Conservation (phyloP, 2,329 filamentous ascomycete genomes). For the Fusarium pseudocircinatum region DNA sequence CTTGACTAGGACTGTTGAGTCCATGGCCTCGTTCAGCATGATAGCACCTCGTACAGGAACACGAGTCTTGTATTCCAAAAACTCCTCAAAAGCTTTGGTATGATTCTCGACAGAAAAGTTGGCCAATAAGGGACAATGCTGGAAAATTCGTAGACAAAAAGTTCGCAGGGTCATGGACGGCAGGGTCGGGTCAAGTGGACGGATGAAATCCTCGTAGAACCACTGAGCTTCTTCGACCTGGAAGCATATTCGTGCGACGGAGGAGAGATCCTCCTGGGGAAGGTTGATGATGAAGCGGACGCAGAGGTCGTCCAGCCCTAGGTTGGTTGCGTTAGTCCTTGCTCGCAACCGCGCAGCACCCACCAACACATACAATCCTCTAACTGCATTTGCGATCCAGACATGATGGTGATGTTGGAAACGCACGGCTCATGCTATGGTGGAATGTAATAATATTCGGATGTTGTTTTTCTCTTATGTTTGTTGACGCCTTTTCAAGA, state of each 20-base stretch:
- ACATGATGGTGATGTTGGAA: constrained; percentile 73
- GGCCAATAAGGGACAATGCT: constrained; percentile 89
- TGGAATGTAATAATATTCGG: background rate
- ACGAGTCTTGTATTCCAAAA: constrained; percentile 91
- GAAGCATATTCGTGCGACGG: constrained; percentile 94
- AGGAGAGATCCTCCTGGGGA: constrained; percentile 87
- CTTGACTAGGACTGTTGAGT: constrained; percentile 90
- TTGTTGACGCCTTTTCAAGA: constrained; percentile 42
- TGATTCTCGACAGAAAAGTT: constrained; percentile 82
- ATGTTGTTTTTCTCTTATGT: constrained; percentile 4
- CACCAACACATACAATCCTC: constrained; percentile 76
- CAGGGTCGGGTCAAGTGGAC: constrained; percentile 83
- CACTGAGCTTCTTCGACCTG: constrained; percentile 99
- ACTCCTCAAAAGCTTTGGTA: constrained; percentile 86
- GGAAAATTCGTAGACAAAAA: constrained; percentile 91
- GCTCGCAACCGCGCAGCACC: constrained; percentile 13
- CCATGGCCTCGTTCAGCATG: constrained; percentile 92
- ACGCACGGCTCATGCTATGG: constrained; percentile 45
- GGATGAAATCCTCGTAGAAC: constrained; percentile 99
- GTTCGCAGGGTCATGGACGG: constrained; percentile 85
- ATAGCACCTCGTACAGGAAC: constrained; percentile 96
- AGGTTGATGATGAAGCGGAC: constrained; percentile 99
- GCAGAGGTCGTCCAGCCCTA: constrained; percentile 96
- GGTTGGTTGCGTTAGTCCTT: constrained; percentile 36
- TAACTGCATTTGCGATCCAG: constrained; percentile 82